Percentiles rank a stretch among this genome's conserved stretches.
These are phyloP conservation scores for Ceratocystis lukuohia DNA, from an alignment of 2,329 filamentous ascomycete genomes.

Conservation along the genomic window DNA sequence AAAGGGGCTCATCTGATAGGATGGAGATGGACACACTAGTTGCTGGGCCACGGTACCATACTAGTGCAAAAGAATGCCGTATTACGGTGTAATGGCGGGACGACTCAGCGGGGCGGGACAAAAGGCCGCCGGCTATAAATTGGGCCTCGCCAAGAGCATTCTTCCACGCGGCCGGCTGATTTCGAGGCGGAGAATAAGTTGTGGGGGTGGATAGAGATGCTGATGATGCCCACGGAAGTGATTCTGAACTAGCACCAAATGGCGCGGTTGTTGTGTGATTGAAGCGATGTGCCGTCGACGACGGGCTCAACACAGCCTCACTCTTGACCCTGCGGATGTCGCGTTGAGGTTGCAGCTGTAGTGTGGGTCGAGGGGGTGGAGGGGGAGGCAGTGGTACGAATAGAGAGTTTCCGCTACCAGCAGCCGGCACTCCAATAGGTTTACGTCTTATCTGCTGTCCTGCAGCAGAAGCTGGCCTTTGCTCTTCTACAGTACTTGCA, in stretches of 20 bases:
- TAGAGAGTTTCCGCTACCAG: background rate
- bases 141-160: conserved; percentile 43
- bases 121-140: conserved; percentile 51
- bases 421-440: background rate
- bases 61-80: conserved; percentile 48
- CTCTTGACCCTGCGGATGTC: conserved; percentile 17
- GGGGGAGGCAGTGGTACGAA: background rate
- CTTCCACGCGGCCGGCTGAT: conserved; percentile 29
- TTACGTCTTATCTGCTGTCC: conserved; percentile 10
- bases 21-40: conserved; percentile 53
- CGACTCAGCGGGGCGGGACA: conserved; percentile 49
- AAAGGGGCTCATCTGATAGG: conserved; percentile 45
- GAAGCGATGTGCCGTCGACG: background rate
- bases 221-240: background rate
- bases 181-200: background rate
- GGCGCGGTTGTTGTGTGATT: background rate
- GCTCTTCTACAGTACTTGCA: background rate
- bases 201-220: background rate
- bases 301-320: conserved; percentile 1
- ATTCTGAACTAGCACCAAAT: background rate
- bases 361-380: background rate
- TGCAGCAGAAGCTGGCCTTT: background rate
- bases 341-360: background rate
- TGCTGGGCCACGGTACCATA: conserved; percentile 52
- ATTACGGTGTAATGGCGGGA: conserved; percentile 54